A percentile compares a stretch with the other conserved stretches of the same genome.
phyloP scores from a whole-genome alignment of 768 basidiomycete genomes.

The Kondoa malvinella region DNA sequence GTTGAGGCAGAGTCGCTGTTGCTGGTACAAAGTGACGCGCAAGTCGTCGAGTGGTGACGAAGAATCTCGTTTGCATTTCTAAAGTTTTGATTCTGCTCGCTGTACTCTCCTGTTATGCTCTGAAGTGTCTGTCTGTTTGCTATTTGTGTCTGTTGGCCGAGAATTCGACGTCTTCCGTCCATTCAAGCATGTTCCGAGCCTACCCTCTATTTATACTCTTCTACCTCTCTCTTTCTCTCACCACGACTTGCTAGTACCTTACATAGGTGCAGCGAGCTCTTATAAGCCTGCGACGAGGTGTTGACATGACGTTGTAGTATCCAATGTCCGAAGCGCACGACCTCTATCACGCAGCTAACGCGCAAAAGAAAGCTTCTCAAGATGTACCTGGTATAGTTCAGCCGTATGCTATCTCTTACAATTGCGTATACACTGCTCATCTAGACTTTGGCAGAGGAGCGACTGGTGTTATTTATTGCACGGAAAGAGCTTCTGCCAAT shows the following conservation, averaged over 20 bases:
- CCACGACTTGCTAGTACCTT: too few relatives aligned
- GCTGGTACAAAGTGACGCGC: not conserved
- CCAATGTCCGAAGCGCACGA: not conserved
- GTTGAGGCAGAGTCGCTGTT: not conserved
- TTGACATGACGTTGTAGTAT: too few relatives aligned
- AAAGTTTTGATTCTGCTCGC: too few relatives aligned
- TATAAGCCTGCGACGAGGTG: too few relatives aligned
- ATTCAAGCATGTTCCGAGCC: too few relatives aligned
- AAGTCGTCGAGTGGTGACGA: not conserved
- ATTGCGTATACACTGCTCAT: not conserved
- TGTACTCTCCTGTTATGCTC: too few relatives aligned
- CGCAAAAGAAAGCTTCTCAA: not conserved
- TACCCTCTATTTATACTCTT: too few relatives aligned
- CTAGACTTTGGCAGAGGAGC: slow-evolving; percentile 1
- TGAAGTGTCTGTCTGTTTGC: too few relatives aligned
- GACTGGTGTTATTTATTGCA: slow-evolving; percentile 15
- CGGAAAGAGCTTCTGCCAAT: slow-evolving; percentile 60
- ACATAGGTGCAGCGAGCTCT: too few relatives aligned
- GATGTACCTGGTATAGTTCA: not conserved
- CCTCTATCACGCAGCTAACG: not conserved
- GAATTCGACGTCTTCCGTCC: too few relatives aligned
- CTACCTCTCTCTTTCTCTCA: too few relatives aligned
- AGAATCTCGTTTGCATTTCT: not conserved
- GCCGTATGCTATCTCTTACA: not conserved
- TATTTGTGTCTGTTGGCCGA: too few relatives aligned